A percentile compares a stretch with the other conserved stretches of the same genome.
These are phyloP conservation scores for Fragaria ananassa DNA, from an alignment of 306 rosid species.

Conservation along the genomic window DNA sequence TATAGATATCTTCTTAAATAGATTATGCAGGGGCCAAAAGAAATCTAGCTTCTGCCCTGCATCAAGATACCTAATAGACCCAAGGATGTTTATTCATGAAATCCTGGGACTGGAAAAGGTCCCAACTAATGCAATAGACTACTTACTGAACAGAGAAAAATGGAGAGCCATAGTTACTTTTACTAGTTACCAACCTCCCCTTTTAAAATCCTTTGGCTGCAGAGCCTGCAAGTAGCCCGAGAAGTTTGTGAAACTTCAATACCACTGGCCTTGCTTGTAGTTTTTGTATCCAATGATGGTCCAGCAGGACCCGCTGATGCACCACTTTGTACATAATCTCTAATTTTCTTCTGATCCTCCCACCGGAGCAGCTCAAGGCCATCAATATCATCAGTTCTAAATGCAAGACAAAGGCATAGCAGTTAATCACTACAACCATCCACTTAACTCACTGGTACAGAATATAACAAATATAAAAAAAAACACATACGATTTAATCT, in stretches of 20 bases:
- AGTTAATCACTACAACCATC: constrained; percentile 19
- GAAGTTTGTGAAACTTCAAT: constrained; percentile 78
- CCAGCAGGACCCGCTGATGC: constrained; percentile 3
- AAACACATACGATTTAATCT: constrained; percentile 72
- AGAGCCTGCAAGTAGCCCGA: constrained; percentile 75
- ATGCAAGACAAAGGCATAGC: constrained; percentile 11
- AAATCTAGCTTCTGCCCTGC: background rate
- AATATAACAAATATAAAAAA: constrained; percentile 18
- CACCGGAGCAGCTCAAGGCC: constrained; percentile 81
- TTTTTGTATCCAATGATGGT: constrained; percentile 20
- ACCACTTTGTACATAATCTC: constrained; percentile 59
- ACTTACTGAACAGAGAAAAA: background rate
- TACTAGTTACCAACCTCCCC: constrained; percentile 57
- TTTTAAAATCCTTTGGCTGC: constrained; percentile 69
- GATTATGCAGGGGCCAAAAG: background rate
- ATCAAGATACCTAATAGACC: background rate
- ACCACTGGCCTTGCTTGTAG: constrained; percentile 28
- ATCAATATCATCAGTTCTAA: constrained; percentile 82
- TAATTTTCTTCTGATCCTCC: constrained; percentile 90
- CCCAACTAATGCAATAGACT: background rate
- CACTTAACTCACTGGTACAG: constrained; percentile 11
- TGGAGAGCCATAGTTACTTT: background rate
- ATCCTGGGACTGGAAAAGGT: background rate
- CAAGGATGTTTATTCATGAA: background rate
- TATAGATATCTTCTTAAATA: background rate